A percentile compares a stretch with the other conserved stretches of the same genome.
These are phyloP conservation scores for Mycena chlorophos DNA, from an alignment of 768 basidiomycete species.

Conservation along the genomic window DNA sequence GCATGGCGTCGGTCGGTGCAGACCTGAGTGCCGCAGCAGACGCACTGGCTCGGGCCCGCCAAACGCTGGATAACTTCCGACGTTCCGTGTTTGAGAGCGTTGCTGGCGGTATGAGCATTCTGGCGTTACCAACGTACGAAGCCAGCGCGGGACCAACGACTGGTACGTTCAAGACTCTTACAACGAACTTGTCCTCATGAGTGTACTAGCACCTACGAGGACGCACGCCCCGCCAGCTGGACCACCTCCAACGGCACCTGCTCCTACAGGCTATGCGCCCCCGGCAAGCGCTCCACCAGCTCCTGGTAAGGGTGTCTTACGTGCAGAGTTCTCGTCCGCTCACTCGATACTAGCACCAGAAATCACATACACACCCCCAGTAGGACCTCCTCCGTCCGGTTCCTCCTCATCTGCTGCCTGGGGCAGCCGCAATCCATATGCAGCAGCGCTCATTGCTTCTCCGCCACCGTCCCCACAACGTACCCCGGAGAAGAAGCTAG, in stretches of 20 bases:
- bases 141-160: too few species aligned
- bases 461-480: background rate
- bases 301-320: background rate
- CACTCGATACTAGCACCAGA: background rate
- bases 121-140: background rate
- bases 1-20: constrained; percentile 14
- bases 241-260: too few species aligned
- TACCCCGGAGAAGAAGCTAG: background rate
- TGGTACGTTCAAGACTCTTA: background rate
- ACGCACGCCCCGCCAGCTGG: background rate
- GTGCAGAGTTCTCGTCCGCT: background rate
- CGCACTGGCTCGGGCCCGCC: constrained; percentile 14
- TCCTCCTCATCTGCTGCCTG: background rate
- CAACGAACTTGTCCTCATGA: background rate
- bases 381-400: background rate
- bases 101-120: background rate
- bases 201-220: background rate
- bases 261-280: constrained; percentile 6
- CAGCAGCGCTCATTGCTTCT: background rate
- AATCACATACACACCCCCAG: background rate
- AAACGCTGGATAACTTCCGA: constrained; percentile 18
- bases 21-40: constrained; percentile 23
- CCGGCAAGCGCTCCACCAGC: constrained; percentile 9
- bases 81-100: constrained; percentile 10
- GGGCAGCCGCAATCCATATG: background rate